A percentile compares a stretch with the other conserved stretches of the same genome.
phyloP scores from a whole-genome alignment of 495 filamentous ascomycete species.

The Astrocystis sublimbata region DNA sequence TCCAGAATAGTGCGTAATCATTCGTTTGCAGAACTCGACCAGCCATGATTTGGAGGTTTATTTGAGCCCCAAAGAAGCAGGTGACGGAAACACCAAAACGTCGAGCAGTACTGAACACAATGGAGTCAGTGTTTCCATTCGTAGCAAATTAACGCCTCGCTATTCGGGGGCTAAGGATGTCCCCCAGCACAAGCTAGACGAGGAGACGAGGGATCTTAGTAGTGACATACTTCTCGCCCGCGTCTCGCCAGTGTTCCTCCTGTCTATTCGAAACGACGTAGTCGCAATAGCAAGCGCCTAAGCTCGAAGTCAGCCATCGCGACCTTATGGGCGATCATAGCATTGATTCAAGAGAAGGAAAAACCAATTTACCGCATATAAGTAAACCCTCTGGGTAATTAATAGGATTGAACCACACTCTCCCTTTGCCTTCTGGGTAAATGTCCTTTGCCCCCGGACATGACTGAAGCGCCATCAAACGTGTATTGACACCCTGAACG shows the following conservation, averaged over 20 bases:
- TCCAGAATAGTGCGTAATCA: slow-evolving; percentile 1
- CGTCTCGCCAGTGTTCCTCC: neutral
- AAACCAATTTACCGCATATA: neutral
- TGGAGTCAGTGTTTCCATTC: too few species aligned
- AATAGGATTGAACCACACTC: slow-evolving; percentile 1
- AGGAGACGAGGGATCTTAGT: too few species aligned
- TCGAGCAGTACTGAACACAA: too few species aligned
- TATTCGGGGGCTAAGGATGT: too few species aligned
- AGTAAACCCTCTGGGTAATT: neutral
- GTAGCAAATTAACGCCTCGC: too few species aligned
- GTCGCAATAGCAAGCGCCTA: slow-evolving; percentile 1
- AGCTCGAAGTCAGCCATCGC: neutral
- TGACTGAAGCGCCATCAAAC: neutral
- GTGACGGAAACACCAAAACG: slow-evolving; percentile 5
- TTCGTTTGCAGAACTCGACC: neutral
- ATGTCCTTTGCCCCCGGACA: slow-evolving; percentile 2
- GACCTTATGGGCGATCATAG: neutral
- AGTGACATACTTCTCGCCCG: neutral
- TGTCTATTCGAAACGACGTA: slow-evolving; percentile 1
- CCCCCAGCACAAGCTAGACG: too few species aligned
- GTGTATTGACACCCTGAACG: neutral
- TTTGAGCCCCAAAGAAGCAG: neutral
- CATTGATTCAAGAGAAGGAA: neutral
- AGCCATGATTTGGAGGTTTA: neutral
- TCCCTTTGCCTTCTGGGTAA: neutral